These are phyloP conservation scores for Phytophthora boehmeriae DNA, from an alignment of 352 stramenopile genomes.

Conservation along the genomic window DNA sequence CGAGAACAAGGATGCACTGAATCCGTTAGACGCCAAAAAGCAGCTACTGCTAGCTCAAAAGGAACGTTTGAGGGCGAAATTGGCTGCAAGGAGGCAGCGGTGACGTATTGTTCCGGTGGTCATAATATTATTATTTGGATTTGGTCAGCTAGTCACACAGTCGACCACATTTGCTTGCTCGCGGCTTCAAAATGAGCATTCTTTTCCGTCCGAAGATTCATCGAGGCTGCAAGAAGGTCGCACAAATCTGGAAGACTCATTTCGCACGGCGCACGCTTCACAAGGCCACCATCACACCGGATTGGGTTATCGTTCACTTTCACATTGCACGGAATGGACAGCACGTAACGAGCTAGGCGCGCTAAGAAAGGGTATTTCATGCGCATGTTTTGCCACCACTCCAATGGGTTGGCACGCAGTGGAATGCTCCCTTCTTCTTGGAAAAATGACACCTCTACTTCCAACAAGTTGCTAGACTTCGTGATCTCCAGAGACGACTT, in stretches of 20 bases:
- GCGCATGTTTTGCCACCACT: slow-evolving; percentile 79
- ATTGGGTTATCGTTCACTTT: slow-evolving; percentile 60
- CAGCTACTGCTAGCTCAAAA: slow-evolving; percentile 64
- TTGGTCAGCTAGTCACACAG: slow-evolving; percentile 34
- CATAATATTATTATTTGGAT: neutral
- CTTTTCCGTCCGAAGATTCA: slow-evolving; percentile 64
- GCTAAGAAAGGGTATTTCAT: slow-evolving; percentile 85
- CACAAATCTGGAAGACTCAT: slow-evolving; percentile 51
- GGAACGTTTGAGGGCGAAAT: slow-evolving; percentile 66
- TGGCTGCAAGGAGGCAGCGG: slow-evolving; percentile 43
- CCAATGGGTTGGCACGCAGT: slow-evolving; percentile 64
- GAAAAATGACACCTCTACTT: slow-evolving; percentile 83
- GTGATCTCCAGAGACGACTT: slow-evolving; percentile 71
- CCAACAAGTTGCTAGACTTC: slow-evolving; percentile 77
- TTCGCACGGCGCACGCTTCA: slow-evolving; percentile 38
- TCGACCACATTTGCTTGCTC: slow-evolving; percentile 63
- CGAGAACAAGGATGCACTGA: slow-evolving; percentile 3
- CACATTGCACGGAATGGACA: slow-evolving; percentile 66
- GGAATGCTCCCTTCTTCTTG: slow-evolving; percentile 68
- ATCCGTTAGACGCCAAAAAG: slow-evolving; percentile 54
- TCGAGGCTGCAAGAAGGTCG: slow-evolving; percentile 52
- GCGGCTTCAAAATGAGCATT: slow-evolving; percentile 43
- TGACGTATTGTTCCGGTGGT: neutral
- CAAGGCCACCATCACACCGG: slow-evolving; percentile 44
- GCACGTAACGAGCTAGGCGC: slow-evolving; percentile 63